phyloP scores from a whole-genome alignment of 805 yeast species.

The Yarrowia deformans region DNA sequence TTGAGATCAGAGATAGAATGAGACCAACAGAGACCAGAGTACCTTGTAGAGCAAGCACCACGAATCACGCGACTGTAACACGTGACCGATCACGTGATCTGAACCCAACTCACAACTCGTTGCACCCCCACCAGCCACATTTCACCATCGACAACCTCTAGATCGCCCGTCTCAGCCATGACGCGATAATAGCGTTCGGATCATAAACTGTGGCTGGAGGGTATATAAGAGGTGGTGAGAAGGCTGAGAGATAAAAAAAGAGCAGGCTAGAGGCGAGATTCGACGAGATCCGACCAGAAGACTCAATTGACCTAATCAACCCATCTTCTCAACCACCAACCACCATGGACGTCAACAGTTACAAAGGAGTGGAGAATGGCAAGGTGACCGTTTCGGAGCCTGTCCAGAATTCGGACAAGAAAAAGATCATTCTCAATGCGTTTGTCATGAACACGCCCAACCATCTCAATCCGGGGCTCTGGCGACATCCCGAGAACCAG shows the following conservation, averaged over 20 bases:
- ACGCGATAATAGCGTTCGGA: constrained; percentile 12
- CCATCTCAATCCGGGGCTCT: constrained; percentile 49
- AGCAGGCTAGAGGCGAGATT: too few species aligned
- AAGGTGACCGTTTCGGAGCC: constrained; percentile 11
- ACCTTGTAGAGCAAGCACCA: too few species aligned
- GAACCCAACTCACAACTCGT: neutral
- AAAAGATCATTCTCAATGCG: constrained; percentile 52
- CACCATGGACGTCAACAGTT: constrained; percentile 23
- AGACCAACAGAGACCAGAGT: too few species aligned
- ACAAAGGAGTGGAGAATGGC: constrained; percentile 32
- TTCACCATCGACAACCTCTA: neutral
- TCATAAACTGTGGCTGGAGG: constrained; percentile 27
- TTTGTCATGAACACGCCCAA: constrained; percentile 51
- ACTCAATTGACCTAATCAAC: too few species aligned
- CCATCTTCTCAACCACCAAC: too few species aligned
- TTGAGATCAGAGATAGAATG: too few species aligned
- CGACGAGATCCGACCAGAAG: too few species aligned
- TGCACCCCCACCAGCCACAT: neutral
- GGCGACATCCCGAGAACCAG: constrained; percentile 54
- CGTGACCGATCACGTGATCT: neutral
- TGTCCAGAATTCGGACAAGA: constrained; percentile 35
- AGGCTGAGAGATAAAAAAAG: too few species aligned
- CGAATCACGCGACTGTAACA: too few species aligned
- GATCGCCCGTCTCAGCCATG: constrained; percentile 17
- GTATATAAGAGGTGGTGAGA: neutral